Base-by-base conservation (phyloP, 1,139 yeast genomes). In the Yamadazyma jaroonii region DNA sequence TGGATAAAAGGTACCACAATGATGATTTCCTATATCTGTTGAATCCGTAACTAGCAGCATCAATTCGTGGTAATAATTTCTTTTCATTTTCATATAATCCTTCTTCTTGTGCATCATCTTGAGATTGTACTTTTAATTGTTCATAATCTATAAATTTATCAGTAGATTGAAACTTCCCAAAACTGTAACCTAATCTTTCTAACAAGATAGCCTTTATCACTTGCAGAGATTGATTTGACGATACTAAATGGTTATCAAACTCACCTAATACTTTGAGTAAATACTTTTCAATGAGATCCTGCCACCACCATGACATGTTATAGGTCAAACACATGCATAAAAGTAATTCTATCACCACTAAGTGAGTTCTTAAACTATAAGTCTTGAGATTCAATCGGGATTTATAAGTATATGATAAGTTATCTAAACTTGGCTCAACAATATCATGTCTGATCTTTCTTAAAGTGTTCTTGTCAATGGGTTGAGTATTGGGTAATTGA, bases 1-100 rank as follows among this genome's bases (percentile, higher is more conserved):
- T 84, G 0, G 96, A 82, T 20, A 90, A 59, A 13, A 89, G 59
- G 49, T 77, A 74, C 90, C 96, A 90, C 25, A 90, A 68, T 0
- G 88, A 79, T 1, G 92, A 80, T 53, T 87, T 88, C 40, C 97
- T 72, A 37, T 62, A 62, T 8, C 52, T 49, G 40, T 58, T 67
- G 22, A 53, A 54, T 9, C 71, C 77, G 10, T 61, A 57, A 13
- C 57, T 61, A 3, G 43, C 52, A 4, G 53, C 54, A 3, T 38
- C 38, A 13, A 40, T 34, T 20, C 35, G 42, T 6, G 52, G 48
- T 6, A 20, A 8, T n/a, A 47, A 20, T 29, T 48, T 48, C 15
- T 36, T 12, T 4, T 27, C 31, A 33, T 48, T 48, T 3, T 17
- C 22, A 32, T 40, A 47, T 40, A 36, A 23, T 8, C 43, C 45